Conservation (phyloP, 345 rosid genomes). For the Theobroma cacao region DNA sequence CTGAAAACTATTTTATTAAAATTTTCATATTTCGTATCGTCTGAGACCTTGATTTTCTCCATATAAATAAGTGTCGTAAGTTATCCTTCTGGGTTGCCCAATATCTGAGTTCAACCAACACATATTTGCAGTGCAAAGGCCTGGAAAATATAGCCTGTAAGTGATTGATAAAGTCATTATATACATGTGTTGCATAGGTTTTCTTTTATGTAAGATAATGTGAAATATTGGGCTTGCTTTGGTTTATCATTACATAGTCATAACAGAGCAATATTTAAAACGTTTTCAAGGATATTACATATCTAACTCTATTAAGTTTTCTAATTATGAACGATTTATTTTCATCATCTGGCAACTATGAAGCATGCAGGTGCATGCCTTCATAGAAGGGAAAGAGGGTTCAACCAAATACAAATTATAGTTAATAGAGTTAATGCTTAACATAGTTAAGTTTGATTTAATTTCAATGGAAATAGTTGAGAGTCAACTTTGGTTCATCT, state of each 20-base stretch:
- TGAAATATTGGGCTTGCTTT: not conserved
- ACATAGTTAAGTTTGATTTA: not conserved
- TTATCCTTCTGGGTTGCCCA: not conserved
- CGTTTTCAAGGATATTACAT: not conserved
- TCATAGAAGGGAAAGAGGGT: not conserved
- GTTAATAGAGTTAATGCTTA: not conserved
- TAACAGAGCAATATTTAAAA: not conserved
- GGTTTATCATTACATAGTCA: not conserved
- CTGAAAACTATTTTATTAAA: not conserved
- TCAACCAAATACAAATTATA: not conserved
- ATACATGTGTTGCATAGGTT: not conserved
- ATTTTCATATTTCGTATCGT: not conserved
- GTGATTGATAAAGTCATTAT: not conserved
- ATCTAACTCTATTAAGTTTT: not conserved
- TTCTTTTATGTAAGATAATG: not conserved
- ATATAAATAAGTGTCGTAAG: not conserved
- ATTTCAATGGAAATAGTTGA: not conserved
- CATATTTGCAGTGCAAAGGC: not conserved
- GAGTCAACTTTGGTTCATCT: not conserved
- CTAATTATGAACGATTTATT: not conserved
- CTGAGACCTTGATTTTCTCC: not conserved
- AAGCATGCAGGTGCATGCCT: not conserved
- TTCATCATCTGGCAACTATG: not conserved
- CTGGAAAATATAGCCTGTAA: not conserved
- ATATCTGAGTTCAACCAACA: not conserved